Percentiles rank a stretch among this genome's conserved stretches.
phyloP scores from a whole-genome alignment of 495 filamentous ascomycete genomes.

The Sphaerosporella brunnea region DNA sequence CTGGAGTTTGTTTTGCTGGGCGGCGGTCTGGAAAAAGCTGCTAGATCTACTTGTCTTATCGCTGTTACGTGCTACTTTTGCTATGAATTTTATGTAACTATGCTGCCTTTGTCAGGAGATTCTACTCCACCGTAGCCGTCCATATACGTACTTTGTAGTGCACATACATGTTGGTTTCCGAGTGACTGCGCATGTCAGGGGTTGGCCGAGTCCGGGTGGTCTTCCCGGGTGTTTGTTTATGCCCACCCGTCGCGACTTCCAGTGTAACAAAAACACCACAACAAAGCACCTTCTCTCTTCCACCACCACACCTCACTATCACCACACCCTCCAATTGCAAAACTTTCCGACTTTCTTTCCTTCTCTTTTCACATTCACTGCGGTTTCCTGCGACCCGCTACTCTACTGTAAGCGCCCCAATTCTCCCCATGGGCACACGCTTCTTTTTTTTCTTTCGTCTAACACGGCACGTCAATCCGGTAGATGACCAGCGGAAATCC shows the following conservation, averaged over 20 bases:
- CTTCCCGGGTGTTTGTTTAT: constrained; percentile 3
- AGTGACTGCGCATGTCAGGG: too few relatives aligned
- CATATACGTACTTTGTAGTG: too few relatives aligned
- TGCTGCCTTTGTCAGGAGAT: too few relatives aligned
- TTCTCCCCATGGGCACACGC: background rate
- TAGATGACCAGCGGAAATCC: constrained; percentile 5
- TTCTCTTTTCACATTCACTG: background rate
- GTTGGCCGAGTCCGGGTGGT: too few relatives aligned
- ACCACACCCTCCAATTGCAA: background rate
- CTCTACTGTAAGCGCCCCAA: constrained; percentile 1
- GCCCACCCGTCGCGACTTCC: background rate
- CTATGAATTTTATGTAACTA: too few relatives aligned
- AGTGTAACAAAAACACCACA: constrained; percentile 4
- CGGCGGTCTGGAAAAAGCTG: too few relatives aligned
- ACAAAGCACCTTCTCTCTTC: background rate
- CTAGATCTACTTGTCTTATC: too few relatives aligned
- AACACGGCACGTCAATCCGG: too few relatives aligned
- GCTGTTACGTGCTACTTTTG: too few relatives aligned
- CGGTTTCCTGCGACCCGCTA: background rate
- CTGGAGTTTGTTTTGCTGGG: too few relatives aligned
- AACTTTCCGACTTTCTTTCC: background rate
- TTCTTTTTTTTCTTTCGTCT: background rate
- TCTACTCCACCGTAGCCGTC: too few relatives aligned
- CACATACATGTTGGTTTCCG: too few relatives aligned
- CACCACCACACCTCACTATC: background rate